phyloP scores from a whole-genome alignment of 345 rosid species.

The Iberis pinnata region DNA sequence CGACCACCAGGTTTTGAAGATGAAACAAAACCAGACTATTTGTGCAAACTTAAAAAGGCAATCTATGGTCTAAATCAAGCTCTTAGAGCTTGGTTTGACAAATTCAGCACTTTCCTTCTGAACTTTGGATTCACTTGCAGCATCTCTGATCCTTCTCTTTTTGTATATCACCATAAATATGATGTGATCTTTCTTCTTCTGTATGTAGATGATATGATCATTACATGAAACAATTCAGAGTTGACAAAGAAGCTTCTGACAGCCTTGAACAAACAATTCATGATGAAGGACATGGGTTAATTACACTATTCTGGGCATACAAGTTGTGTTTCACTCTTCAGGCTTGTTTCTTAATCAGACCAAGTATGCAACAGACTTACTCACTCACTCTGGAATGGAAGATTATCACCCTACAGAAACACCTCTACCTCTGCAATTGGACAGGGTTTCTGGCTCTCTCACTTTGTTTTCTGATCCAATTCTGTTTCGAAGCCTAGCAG shows the following conservation, averaged over 20 bases:
- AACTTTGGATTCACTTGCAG: background rate
- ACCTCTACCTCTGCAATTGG: background rate
- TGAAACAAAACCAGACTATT: background rate
- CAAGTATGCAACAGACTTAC: background rate
- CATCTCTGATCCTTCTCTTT: background rate
- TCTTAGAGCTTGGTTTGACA: background rate
- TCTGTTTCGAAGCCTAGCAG: background rate
- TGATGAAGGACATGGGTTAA: background rate
- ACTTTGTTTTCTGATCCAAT: too few relatives aligned
- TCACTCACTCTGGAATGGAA: background rate
- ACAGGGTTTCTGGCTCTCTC: background rate
- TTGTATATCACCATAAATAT: background rate
- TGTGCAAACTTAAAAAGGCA: background rate
- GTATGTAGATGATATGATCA: background rate
- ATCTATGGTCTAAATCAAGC: background rate
- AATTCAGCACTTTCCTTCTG: background rate
- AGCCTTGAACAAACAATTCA: background rate
- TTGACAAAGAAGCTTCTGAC: background rate
- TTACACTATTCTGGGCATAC: background rate
- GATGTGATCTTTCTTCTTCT: background rate
- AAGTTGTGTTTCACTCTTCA: too few relatives aligned
- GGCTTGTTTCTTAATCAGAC: background rate
- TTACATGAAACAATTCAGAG: background rate
- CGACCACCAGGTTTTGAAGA: background rate
- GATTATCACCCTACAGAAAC: background rate